phyloP scores from a whole-genome alignment of 768 basidiomycete genomes.

The Xerocomus brunneocitrinus region DNA sequence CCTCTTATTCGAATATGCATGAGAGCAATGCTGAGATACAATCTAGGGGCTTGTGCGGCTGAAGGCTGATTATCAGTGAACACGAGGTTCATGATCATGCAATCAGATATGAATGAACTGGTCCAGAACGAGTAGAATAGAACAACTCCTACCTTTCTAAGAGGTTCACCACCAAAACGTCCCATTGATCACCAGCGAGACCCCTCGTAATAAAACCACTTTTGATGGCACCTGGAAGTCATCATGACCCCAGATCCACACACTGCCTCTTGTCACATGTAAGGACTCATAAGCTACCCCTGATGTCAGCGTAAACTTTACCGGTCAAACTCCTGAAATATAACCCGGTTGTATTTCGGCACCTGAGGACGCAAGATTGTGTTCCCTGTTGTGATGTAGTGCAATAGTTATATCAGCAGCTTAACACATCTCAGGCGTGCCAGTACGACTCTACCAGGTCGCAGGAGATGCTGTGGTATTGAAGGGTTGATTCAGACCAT shows the following conservation, averaged over 20 bases:
- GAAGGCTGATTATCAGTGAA: not conserved
- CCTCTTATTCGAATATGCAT: not conserved
- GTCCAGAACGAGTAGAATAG: conserved; percentile 8
- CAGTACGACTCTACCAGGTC: not conserved
- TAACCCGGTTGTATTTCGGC: not conserved
- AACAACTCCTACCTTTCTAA: conserved; percentile 1
- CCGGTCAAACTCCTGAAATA: not conserved
- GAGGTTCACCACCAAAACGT: not conserved
- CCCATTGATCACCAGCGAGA: not conserved
- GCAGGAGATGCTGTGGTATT: not conserved
- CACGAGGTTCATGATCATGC: not conserved
- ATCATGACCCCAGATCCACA: conserved; percentile 4
- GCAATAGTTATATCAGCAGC: not conserved
- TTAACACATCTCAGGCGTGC: not conserved
- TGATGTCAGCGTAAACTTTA: not conserved
- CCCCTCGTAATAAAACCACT: not conserved
- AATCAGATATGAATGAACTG: conserved; percentile 3
- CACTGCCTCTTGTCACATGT: not conserved
- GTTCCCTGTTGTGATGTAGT: not conserved
- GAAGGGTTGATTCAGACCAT: not conserved
- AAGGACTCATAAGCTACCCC: not conserved
- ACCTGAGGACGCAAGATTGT: not conserved
- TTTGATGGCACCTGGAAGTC: not conserved
- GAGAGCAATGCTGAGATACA: not conserved
- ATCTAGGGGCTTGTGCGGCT: conserved; percentile 1